Conservation (phyloP, 2,329 filamentous ascomycete genomes). For the Xylariaceae sp. region DNA sequence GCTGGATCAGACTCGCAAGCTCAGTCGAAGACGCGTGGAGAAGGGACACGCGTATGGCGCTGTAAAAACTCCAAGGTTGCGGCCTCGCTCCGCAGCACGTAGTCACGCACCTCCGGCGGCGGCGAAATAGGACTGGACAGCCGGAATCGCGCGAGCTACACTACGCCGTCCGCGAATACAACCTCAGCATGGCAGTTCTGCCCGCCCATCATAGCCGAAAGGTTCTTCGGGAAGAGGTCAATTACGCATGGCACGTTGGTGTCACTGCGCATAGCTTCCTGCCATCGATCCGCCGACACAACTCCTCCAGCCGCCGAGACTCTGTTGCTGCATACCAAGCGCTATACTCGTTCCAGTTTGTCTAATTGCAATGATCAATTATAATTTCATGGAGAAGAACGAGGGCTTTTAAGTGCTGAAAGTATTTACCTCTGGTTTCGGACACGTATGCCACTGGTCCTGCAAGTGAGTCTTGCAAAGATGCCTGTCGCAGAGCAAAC, state of each 20-base stretch:
- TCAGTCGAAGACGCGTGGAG: conserved; percentile 44
- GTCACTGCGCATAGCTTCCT: conserved; percentile 23
- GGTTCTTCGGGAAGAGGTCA: conserved; percentile 27
- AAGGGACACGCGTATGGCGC: conserved; percentile 38
- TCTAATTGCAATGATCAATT: conserved; percentile 4
- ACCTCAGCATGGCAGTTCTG: conserved; percentile 39
- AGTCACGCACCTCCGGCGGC: conserved; percentile 31
- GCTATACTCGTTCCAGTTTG: conserved; percentile 25
- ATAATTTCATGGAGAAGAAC: too few relatives aligned
- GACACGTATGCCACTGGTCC: conserved; percentile 28
- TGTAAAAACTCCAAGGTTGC: conserved; percentile 35
- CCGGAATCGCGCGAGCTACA: conserved; percentile 37
- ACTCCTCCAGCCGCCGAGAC: conserved; percentile 25
- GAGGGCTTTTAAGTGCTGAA: too few relatives aligned
- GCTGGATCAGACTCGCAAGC: conserved; percentile 38
- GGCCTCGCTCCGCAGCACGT: conserved; percentile 37
- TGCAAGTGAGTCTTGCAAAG: conserved; percentile 33
- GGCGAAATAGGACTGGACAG: conserved; percentile 29
- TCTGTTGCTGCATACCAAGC: conserved; percentile 28
- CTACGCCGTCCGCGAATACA: conserved; percentile 35
- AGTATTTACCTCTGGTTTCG: conserved; percentile 22
- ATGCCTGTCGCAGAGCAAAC: conserved; percentile 33
- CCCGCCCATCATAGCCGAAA: conserved; percentile 36
- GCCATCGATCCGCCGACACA: conserved; percentile 26
- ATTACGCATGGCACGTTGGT: conserved; percentile 28